phyloP scores from a whole-genome alignment of 768 basidiomycete species.

The Termitomyces sp. region DNA sequence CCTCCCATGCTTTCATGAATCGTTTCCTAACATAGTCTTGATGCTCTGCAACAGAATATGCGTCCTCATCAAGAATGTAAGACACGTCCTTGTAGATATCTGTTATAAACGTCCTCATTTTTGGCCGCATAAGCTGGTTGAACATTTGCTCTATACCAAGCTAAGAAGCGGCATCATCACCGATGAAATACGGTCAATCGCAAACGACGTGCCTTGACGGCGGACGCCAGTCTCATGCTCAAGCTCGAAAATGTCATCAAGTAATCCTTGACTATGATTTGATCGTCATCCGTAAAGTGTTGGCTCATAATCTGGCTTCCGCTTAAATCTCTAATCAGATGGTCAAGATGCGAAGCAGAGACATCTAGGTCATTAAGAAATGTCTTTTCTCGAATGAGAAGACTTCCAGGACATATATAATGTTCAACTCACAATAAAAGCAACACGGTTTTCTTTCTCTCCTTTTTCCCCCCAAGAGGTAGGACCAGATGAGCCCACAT shows the following conservation, averaged over 20 bases:
- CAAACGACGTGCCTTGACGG: slow-evolving; percentile 54
- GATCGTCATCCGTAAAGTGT: slow-evolving; percentile 60
- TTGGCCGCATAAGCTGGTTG: slow-evolving; percentile 89
- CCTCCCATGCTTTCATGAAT: slow-evolving; percentile 87
- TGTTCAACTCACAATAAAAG: slow-evolving; percentile 69
- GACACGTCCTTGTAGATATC: slow-evolving; percentile 90
- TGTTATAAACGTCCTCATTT: slow-evolving; percentile 72
- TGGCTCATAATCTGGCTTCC: slow-evolving; percentile 53
- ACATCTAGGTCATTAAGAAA: slow-evolving; percentile 93
- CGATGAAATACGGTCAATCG: background rate
- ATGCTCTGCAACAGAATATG: slow-evolving; percentile 78
- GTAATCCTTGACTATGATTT: slow-evolving; percentile 39
- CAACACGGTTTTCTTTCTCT: slow-evolving; percentile 72
- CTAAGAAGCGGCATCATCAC: slow-evolving; percentile 28
- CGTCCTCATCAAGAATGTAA: slow-evolving; percentile 87
- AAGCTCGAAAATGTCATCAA: slow-evolving; percentile 49
- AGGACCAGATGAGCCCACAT: slow-evolving; percentile 33
- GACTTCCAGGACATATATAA: background rate
- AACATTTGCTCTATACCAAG: slow-evolving; percentile 90
- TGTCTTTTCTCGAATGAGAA: slow-evolving; percentile 42
- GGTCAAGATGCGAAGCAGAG: slow-evolving; percentile 85
- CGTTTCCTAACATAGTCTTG: slow-evolving; percentile 85
- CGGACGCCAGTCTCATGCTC: slow-evolving; percentile 60
- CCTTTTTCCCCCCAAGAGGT: slow-evolving; percentile 62
- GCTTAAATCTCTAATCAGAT: slow-evolving; percentile 63